Evolutionary conservation across 257 asterid genomes (phyloP), one percentile per base, ranked within the genome.

Genomic region (Jaltomata sinuosa): DNA sequence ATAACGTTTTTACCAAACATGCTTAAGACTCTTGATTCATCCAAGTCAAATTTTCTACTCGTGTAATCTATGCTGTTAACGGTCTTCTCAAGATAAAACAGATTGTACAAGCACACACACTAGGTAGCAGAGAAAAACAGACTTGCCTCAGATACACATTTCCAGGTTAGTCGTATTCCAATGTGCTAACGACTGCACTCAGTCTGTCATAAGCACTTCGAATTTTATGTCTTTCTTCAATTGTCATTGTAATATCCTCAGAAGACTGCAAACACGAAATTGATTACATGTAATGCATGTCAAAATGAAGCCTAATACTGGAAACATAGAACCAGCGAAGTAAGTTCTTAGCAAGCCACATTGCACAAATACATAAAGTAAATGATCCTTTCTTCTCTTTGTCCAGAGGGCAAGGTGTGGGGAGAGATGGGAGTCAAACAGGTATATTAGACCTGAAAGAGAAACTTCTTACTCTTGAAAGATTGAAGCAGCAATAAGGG

Each of bases 211-310:
- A 87, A 29, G 91, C 92, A 76, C 84, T 85, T 86, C 89, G 89
- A 81, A 91, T 85, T 78, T 91, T 85, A 85, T 92, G 93, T 83
- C 89, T 92, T 61, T 92, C 94, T 87, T 91, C 97, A 80, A 93
- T 82, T 18, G 85, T 89, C 87, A 90, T 85, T 83, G 87, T 90
- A 74, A 81, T 82, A 82, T 85, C 90, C 84, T 86, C 88, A 11
- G 90, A 84, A 55, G 88, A 90, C 98, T 95, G 97, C 83, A 79
- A 79, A 74, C 57, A 86, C 21, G 36, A 83, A 79, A 85, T 80
- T 34, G 61, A 40, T 67, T 36, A 52, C 38, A 34, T 19, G 57
- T 21, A 34, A 34, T 40, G 9, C 59, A 76, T 10, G 8, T 47
- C 42, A 19, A 76, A 45, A 47, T 47, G 42, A 76, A 47, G 16